Evolutionary conservation across 352 stramenopile species (phyloP), one percentile per base, ranked within the genome.

Genomic region (Thraustochytrium striatum): DNA sequence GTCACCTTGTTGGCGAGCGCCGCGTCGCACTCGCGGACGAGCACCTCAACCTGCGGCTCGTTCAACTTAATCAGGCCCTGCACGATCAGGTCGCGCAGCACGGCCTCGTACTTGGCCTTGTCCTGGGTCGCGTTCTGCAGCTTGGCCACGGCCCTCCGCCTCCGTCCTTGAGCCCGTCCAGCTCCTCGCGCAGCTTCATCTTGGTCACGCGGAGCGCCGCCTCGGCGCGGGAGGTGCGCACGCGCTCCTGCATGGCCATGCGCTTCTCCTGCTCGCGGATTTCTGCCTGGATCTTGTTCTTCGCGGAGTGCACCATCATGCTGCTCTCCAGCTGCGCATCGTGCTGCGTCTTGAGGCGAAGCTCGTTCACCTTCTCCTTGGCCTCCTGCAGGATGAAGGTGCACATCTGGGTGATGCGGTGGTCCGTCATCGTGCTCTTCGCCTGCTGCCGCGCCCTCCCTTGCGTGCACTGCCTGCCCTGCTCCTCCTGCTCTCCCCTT

Each of bases 301-400:
- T 98, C 79, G 93, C 94, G 81, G 97, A 96, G 87, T 99, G 95
- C 70, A 98, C 92, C 39, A 98, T 88, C 85, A 97, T 98, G 87
- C 98, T 94, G 87, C 98, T 98, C 87, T 99, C 95, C 83, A 99
- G 87, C 87, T 98, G 98, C 86, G 98, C 98, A 87, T 99, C 95
- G 82, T 98, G 93, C 86, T 98, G 93, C 44, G 95, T 98, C 92
- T 97, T 97, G 61, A 98, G 95, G 84, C 92, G 92, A 84, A 98
- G 98, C 88, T 98, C 95, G 80, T 98, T 98, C 69, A 94, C 94
- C 88, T 98, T 99, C 87, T 99, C 96, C 82, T 98, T 94, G 58
- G 96, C 96, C 87, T 99, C 96, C 89, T 98, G 95, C 81, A 98
- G 89, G 87, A 99, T 99, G 87, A 99, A 99, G 85, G 98, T 98